phyloP scores from a whole-genome alignment of 2,329 filamentous ascomycete genomes.

The Myriosclerotinia duriaeana region DNA sequence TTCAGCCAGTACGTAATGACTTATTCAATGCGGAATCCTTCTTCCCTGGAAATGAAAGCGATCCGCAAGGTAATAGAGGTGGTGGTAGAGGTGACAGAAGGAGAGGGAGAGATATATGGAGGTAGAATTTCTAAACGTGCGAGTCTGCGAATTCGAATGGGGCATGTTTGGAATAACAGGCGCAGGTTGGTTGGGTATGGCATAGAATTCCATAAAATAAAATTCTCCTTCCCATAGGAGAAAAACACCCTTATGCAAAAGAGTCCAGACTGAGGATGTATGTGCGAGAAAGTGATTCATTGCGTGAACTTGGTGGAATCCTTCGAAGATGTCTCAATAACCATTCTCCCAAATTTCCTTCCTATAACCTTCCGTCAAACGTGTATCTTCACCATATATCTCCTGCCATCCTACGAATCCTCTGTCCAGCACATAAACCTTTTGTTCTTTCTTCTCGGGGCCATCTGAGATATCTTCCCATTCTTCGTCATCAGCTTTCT shows the following conservation, averaged over 20 bases:
- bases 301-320: neutral
- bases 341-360: constrained; percentile 74
- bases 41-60: neutral
- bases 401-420: constrained; percentile 93
- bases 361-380: constrained; percentile 78
- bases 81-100: neutral
- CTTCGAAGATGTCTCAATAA: constrained; percentile 28
- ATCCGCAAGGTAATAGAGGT: neutral
- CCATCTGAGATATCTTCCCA: constrained; percentile 39
- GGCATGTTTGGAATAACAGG: neutral
- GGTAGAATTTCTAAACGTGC: neutral
- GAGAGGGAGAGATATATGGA: neutral
- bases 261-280: neutral
- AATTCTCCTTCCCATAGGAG: neutral
- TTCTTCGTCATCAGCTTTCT: constrained; percentile 38
- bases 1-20: neutral
- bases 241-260: neutral
- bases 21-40: neutral
- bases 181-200: neutral
- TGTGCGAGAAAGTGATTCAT: neutral
- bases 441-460: constrained; percentile 52
- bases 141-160: neutral
- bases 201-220: neutral
- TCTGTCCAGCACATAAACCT: constrained; percentile 75
- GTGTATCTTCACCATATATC: constrained; percentile 71